Conservation (phyloP, 2,329 filamentous ascomycete species). For the Lithohypha guttulata region DNA sequence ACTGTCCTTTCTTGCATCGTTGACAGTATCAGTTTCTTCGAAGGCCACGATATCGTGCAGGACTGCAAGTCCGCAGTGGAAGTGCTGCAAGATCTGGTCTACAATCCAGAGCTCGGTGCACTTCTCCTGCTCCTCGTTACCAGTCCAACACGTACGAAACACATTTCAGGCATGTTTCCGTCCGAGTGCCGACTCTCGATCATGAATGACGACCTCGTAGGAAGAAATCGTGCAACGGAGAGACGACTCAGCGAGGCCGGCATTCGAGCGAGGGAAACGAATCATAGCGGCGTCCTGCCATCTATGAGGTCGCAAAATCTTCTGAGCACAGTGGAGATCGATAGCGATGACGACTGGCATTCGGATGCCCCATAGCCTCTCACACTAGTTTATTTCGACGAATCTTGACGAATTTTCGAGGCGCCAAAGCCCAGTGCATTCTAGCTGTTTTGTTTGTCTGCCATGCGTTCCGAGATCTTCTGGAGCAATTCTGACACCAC, state of each 20-base stretch:
- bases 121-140: conserved; percentile 13
- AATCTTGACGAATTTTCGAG: too few species aligned
- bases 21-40: conserved; percentile 12
- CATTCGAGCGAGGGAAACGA: background rate
- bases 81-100: conserved; percentile 6
- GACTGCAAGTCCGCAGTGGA: conserved; percentile 1
- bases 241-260: background rate
- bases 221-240: background rate
- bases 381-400: too few species aligned
- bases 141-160: conserved; percentile 7
- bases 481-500: background rate
- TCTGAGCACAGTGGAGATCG: background rate
- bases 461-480: too few species aligned
- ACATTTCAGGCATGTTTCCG: conserved; percentile 4
- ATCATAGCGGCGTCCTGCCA: background rate
- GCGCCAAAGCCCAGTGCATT: too few species aligned
- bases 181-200: conserved; percentile 3
- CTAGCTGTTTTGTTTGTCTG: too few species aligned
- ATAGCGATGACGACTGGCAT: background rate
- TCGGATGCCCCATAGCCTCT: too few species aligned
- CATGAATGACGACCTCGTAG: background rate
- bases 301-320: background rate
- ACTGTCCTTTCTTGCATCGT: conserved; percentile 12
- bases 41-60: conserved; percentile 4
- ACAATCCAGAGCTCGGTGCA: conserved; percentile 6